Conservation (phyloP, 1,284 basidiomycete genomes). For the Marasmius oreades region DNA sequence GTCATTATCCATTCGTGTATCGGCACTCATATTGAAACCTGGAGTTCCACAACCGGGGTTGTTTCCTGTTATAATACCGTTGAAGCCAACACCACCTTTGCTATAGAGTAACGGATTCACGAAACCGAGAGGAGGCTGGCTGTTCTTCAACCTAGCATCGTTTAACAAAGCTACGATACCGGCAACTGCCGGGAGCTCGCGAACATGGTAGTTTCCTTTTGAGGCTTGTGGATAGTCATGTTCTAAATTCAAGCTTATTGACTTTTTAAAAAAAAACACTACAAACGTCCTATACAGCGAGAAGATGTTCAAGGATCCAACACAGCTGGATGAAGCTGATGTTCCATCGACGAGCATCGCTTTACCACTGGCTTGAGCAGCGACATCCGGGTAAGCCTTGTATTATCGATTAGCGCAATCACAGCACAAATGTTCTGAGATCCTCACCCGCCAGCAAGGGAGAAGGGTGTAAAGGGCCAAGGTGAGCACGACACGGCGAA, state of each 20-base stretch:
- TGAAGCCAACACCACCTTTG: constrained; percentile 39
- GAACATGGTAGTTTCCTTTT: too few relatives aligned
- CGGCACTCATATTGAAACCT: background rate
- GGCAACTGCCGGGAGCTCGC: constrained; percentile 52
- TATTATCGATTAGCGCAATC: background rate
- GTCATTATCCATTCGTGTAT: background rate
- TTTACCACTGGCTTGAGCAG: constrained; percentile 49
- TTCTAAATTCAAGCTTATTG: too few relatives aligned
- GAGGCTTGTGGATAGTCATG: too few relatives aligned
- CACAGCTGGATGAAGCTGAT: constrained; percentile 55
- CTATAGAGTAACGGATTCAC: constrained; percentile 58
- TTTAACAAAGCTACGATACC: constrained; percentile 60
- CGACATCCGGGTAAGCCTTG: constrained; percentile 55
- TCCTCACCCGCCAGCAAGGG: too few relatives aligned
- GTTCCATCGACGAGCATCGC: constrained; percentile 41
- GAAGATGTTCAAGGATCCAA: too few relatives aligned
- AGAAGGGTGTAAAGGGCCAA: too few relatives aligned
- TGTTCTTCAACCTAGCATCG: constrained; percentile 48
- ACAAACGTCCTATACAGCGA: too few relatives aligned
- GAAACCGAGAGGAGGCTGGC: constrained; percentile 51
- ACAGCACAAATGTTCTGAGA: too few relatives aligned
- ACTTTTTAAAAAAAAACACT: too few relatives aligned
- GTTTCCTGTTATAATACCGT: constrained; percentile 41
- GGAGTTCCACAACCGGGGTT: background rate
- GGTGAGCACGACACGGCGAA: too few relatives aligned